Evolutionary conservation across 1,139 yeast genomes (phyloP).

Genomic region (Diutina neorugosa): DNA sequence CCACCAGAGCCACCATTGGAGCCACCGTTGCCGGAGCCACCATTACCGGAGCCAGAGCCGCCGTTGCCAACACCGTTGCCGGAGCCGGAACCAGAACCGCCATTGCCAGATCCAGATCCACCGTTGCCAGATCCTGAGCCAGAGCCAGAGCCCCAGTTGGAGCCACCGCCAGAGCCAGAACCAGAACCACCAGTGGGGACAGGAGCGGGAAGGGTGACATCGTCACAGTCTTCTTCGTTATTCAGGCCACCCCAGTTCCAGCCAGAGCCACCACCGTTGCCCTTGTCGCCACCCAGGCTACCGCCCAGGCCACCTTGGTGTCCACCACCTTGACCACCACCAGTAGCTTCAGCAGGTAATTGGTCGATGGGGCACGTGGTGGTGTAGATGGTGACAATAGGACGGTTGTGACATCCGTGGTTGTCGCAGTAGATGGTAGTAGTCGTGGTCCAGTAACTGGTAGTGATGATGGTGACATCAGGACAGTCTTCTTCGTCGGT

Average conservation of each 20-base stretch:
- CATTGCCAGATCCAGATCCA: background rate
- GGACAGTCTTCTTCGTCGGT: constrained; percentile 1
- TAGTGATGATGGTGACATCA: constrained; percentile 1
- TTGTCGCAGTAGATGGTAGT: background rate
- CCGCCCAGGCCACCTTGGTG: background rate
- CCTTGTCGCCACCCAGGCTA: background rate
- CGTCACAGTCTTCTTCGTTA: background rate
- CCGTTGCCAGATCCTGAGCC: background rate
- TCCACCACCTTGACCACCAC: background rate
- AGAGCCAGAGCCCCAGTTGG: background rate
- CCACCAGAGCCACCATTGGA: no score
- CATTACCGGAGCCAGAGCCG: background rate
- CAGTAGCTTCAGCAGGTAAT: background rate
- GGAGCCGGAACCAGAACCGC: background rate
- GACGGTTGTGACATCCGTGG: background rate
- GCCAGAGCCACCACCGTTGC: background rate
- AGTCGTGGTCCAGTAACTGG: background rate
- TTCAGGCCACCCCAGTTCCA: background rate
- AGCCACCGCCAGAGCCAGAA: background rate
- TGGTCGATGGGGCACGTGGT: background rate
- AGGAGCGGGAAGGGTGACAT: background rate
- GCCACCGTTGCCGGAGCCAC: background rate
- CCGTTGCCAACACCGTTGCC: background rate
- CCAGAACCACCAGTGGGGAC: constrained; percentile 1
- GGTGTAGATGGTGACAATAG: background rate